phyloP scores from a whole-genome alignment of 441 rosid genomes.

The Erodium texanum region DNA sequence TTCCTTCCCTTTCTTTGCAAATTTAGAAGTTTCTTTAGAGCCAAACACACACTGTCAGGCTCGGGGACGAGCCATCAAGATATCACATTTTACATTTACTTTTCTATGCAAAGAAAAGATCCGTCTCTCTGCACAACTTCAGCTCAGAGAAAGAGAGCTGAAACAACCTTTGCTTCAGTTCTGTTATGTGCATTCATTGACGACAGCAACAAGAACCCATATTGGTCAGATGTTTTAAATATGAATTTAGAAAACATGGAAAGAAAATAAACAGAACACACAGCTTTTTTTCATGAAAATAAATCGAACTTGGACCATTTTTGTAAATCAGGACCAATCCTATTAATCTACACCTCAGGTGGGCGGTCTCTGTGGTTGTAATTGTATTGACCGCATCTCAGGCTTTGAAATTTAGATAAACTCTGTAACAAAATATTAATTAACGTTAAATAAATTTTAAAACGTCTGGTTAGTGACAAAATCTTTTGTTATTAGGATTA shows the following conservation, averaged over 20 bases:
- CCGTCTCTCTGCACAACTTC: constrained; percentile 2
- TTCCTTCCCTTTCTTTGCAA: neutral
- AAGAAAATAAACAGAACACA: neutral
- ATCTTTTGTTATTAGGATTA: too few relatives aligned
- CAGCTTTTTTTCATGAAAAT: neutral
- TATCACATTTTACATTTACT: neutral
- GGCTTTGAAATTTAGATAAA: too few relatives aligned
- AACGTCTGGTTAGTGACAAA: too few relatives aligned
- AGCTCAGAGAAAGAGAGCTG: neutral
- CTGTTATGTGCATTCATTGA: too few relatives aligned
- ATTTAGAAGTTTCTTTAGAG: neutral
- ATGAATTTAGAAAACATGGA: neutral
- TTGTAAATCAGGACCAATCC: too few relatives aligned
- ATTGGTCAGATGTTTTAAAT: too few relatives aligned
- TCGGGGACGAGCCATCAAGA: neutral
- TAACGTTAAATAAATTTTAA: too few relatives aligned
- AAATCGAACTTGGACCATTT: too few relatives aligned
- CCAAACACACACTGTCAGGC: constrained; percentile 3
- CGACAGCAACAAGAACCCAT: too few relatives aligned
- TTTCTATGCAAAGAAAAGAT: constrained; percentile 7
- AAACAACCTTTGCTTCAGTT: too few relatives aligned
- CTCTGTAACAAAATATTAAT: too few relatives aligned
- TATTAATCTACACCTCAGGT: too few relatives aligned
- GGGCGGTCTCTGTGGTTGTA: neutral
- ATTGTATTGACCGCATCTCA: neutral